Conservation (phyloP, 1,284 basidiomycete genomes). For the Pseudozyma hubeiensis region DNA sequence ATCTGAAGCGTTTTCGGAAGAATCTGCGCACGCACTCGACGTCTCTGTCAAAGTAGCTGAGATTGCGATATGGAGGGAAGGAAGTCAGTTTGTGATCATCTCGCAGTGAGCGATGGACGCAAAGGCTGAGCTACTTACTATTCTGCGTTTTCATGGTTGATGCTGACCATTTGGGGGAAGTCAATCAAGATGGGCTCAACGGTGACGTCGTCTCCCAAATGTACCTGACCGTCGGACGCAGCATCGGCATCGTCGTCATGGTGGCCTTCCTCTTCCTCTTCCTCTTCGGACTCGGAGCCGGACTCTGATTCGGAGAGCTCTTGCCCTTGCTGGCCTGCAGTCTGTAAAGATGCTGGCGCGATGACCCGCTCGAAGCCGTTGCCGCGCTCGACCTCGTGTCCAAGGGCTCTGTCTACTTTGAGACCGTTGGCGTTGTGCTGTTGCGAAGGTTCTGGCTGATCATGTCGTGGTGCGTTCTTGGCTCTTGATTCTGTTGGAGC, state of each 20-base stretch:
- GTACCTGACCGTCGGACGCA: constrained; percentile 75
- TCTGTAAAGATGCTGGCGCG: constrained; percentile 16
- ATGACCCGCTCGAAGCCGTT: constrained; percentile 62
- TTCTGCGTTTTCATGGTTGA: constrained; percentile 94
- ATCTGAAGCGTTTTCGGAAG: constrained; percentile 90
- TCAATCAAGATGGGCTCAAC: constrained; percentile 92
- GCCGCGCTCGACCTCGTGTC: constrained; percentile 53
- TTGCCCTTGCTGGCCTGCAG: constrained; percentile 9
- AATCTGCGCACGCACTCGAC: constrained; percentile 95
- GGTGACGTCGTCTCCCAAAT: constrained; percentile 79
- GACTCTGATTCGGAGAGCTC: background rate
- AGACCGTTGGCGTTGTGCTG: constrained; percentile 3
- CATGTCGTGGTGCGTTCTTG: constrained; percentile 2
- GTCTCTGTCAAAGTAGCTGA: constrained; percentile 97
- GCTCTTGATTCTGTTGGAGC: constrained; percentile 17
- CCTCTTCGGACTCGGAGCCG: constrained; percentile 43
- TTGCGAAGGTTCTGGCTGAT: background rate
- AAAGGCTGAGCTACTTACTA: constrained; percentile 74
- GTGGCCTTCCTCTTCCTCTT: constrained; percentile 39
- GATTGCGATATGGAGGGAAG: background rate
- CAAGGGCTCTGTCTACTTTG: constrained; percentile 19
- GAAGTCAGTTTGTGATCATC: background rate
- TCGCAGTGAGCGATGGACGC: too few relatives aligned
- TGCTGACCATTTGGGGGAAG: constrained; percentile 99
- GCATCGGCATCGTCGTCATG: constrained; percentile 75